Conservation (phyloP, 169 alveolate species). For the Eimeria falciformis region DNA sequence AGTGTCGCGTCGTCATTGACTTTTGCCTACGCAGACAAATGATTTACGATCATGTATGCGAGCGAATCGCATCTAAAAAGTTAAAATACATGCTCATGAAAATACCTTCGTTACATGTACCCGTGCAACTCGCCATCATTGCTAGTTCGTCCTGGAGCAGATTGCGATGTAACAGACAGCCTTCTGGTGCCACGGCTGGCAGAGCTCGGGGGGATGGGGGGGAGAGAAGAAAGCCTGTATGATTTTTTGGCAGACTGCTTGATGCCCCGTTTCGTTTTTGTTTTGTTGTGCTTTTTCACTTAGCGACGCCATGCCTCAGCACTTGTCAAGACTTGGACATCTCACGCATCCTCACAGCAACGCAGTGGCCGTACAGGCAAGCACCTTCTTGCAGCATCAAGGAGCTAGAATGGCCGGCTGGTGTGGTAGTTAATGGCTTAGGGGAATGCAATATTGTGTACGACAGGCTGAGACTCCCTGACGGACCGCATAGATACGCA, state of each 20-base stretch:
- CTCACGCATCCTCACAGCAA: slow-evolving; percentile 77
- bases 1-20: slow-evolving; percentile 92
- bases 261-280: not conserved
- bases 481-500: not conserved
- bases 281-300: not conserved
- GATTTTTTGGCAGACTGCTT: no score
- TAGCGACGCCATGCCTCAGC: slow-evolving; percentile 65
- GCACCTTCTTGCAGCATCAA: no score
- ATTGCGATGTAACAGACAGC: no score
- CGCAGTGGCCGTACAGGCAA: slow-evolving; percentile 75
- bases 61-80: not conserved
- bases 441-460: no score
- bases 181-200: no score
- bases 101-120: no score
- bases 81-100: not conserved
- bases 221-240: no score
- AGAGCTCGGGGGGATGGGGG: no score
- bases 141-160: no score
- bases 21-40: slow-evolving; percentile 81
- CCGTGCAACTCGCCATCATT: no score
- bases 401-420: no score
- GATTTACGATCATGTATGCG: slow-evolving; percentile 77
- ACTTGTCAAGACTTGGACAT: slow-evolving; percentile 67
- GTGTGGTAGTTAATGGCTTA: no score
- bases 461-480: slow-evolving; percentile 13